Percentiles rank a stretch among this genome's conserved stretches.
Evolutionary conservation across 306 rosid species (phyloP).

Genomic region (Canavalia ensiformis): DNA sequence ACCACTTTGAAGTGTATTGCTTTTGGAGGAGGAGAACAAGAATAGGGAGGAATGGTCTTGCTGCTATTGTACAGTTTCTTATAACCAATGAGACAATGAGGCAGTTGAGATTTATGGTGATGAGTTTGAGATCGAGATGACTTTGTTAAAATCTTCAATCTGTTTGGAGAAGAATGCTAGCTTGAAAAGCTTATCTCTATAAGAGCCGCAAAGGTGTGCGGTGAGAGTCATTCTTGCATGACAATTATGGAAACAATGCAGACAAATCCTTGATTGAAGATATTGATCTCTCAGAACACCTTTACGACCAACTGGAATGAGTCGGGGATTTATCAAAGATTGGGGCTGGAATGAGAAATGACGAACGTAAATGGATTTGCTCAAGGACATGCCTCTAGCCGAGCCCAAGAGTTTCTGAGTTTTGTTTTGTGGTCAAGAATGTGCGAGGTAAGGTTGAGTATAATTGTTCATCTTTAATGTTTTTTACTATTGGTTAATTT

Average conservation of each 20-base stretch:
- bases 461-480: too few relatives aligned
- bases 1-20: too few relatives aligned
- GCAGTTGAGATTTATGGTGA: conserved; percentile 75
- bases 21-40: too few relatives aligned
- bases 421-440: conserved; percentile 94
- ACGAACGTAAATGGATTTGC: too few relatives aligned
- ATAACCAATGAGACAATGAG: conserved; percentile 29
- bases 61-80: too few relatives aligned
- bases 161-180: conserved; percentile 65
- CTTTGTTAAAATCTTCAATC: conserved; percentile 73
- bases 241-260: conserved; percentile 79
- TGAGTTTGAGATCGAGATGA: conserved; percentile 78
- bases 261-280: conserved; percentile 52
- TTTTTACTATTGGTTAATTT: too few relatives aligned
- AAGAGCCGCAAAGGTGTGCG: conserved; percentile 84
- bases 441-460: conserved; percentile 65
- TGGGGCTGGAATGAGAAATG: too few relatives aligned
- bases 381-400: conserved; percentile 68
- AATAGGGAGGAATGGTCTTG: too few relatives aligned
- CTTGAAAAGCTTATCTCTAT: conserved; percentile 60
- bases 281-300: too few relatives aligned
- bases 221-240: conserved; percentile 76
- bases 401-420: conserved; percentile 89
- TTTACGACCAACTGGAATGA: too few relatives aligned
- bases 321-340: too few relatives aligned